phyloP scores from a whole-genome alignment of 2,329 filamentous ascomycete genomes.

The Penicillium brasilianum region DNA sequence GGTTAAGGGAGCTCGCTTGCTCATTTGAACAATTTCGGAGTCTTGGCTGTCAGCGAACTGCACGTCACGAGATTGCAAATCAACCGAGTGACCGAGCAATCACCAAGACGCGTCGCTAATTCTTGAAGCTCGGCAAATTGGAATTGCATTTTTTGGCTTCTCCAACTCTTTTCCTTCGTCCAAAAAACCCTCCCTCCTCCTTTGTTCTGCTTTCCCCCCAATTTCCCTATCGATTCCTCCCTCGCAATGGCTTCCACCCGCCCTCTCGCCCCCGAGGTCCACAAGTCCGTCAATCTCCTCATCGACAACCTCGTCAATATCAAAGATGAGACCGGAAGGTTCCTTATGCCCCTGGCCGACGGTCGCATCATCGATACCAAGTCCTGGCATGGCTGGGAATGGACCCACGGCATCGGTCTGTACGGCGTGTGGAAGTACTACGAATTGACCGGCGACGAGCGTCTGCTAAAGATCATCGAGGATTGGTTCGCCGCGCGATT shows the following conservation, averaged over 20 bases:
- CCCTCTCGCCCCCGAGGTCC: slow-evolving; percentile 47
- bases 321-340: slow-evolving; percentile 74
- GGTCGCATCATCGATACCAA: slow-evolving; percentile 82
- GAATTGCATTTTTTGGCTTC: too few species aligned
- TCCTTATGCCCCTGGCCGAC: slow-evolving; percentile 71
- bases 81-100: neutral
- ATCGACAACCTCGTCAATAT: slow-evolving; percentile 79
- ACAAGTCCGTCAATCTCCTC: slow-evolving; percentile 65
- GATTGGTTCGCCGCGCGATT: slow-evolving; percentile 75
- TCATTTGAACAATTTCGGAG: neutral
- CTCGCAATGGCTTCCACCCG: slow-evolving; percentile 27
- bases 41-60: slow-evolving; percentile 5
- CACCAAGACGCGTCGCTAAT: neutral
- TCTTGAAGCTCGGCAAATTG: too few species aligned
- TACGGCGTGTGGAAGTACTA: slow-evolving; percentile 86
- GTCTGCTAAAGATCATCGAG: slow-evolving; percentile 69
- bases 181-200: neutral
- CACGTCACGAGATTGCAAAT: neutral
- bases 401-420: slow-evolving; percentile 79
- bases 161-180: neutral
- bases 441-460: slow-evolving; percentile 67
- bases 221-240: too few species aligned
- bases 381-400: slow-evolving; percentile 77
- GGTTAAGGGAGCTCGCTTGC: neutral
- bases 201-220: slow-evolving; percentile 2